Percentiles rank a stretch among this genome's conserved stretches.
phyloP scores from a whole-genome alignment of 2,329 filamentous ascomycete species.

The Epichloe bromicola region DNA sequence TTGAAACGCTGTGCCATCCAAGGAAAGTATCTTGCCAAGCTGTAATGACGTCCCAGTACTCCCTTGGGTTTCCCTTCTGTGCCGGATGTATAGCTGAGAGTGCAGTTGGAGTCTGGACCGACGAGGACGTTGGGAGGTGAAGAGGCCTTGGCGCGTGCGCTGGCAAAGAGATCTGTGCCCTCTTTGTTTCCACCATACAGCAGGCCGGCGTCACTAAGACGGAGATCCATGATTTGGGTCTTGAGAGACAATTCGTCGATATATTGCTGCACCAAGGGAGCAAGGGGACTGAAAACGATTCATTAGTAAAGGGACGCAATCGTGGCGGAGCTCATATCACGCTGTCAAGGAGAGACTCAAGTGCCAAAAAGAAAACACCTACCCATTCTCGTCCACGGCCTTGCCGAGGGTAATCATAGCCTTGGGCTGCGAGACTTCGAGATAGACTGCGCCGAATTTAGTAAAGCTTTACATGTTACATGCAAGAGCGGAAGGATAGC shows the following conservation, averaged over 20 bases:
- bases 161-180: conserved; percentile 54
- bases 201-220: conserved; percentile 55
- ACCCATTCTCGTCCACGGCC: conserved; percentile 36
- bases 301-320: no score
- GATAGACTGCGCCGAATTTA: conserved; percentile 36
- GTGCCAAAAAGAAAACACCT: no score
- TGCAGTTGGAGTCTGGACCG: conserved; percentile 74
- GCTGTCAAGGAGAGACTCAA: no score
- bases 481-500: not conserved
- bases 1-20: conserved; percentile 87
- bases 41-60: conserved; percentile 78
- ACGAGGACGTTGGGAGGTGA: conserved; percentile 59
- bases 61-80: conserved; percentile 72
- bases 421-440: conserved; percentile 65
- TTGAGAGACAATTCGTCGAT: conserved; percentile 62
- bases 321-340: no score
- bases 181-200: conserved; percentile 55
- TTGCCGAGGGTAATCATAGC: conserved; percentile 56
- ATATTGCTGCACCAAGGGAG: conserved; percentile 42
- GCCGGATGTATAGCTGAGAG: conserved; percentile 61
- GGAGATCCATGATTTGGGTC: conserved; percentile 61
- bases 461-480: not conserved
- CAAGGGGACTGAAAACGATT: conserved; percentile 28
- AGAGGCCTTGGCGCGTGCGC: conserved; percentile 34
- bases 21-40: conserved; percentile 71